These are phyloP conservation scores for Saccharomycopsis sp. DNA, from an alignment of 805 yeast genomes.

Conservation along the genomic window DNA sequence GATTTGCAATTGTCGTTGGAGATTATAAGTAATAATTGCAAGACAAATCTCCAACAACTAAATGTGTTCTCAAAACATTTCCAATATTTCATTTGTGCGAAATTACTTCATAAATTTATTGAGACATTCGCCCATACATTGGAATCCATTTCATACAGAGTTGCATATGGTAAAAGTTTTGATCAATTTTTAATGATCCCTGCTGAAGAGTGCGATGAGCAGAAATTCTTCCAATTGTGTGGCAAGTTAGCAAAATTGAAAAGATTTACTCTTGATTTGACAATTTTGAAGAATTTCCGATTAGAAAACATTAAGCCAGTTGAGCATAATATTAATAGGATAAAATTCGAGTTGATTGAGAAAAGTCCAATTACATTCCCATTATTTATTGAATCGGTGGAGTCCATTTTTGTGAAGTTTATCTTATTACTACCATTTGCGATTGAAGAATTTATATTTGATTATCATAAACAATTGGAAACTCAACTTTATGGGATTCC, in stretches of 20 bases:
- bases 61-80: neutral
- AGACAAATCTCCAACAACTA: neutral
- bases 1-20: neutral
- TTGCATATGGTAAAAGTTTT: neutral
- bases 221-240: neutral
- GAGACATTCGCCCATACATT: neutral
- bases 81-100: neutral
- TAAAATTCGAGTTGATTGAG: neutral
- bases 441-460: neutral
- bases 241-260: neutral
- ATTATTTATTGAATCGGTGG: neutral
- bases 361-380: neutral
- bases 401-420: neutral
- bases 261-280: neutral
- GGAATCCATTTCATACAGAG: neutral
- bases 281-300: neutral
- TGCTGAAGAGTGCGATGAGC: neutral
- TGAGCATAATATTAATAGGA: neutral
- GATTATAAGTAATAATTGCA: neutral
- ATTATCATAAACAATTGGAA: slow-evolving; percentile 7
- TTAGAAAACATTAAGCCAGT: neutral
- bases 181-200: neutral
- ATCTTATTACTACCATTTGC: neutral
- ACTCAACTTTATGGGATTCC: neutral
- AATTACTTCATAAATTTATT: neutral